phyloP scores from a whole-genome alignment of 2,329 filamentous ascomycete species.

The Daldinia eschscholtzii region DNA sequence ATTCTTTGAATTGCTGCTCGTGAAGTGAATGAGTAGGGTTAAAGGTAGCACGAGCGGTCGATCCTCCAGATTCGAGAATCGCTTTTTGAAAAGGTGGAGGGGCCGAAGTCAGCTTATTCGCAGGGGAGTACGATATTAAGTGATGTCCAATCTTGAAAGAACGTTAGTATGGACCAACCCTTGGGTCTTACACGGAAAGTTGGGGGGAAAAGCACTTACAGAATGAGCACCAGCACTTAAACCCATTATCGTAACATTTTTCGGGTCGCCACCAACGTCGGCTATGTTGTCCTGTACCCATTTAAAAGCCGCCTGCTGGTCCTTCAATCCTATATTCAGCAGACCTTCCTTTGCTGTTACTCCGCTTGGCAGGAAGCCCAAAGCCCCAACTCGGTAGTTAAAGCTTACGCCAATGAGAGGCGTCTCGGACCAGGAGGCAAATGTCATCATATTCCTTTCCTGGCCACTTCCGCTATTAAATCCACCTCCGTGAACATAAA shows the following conservation, averaged over 20 bases:
- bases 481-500: conserved; percentile 73
- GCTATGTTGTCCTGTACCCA: conserved; percentile 73
- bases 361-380: conserved; percentile 76
- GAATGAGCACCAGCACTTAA: conserved; percentile 73
- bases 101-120: conserved; percentile 50
- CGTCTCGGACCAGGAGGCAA: conserved; percentile 67
- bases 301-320: conserved; percentile 69
- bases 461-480: conserved; percentile 68
- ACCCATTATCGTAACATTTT: conserved; percentile 72
- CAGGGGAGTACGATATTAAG: conserved; percentile 63
- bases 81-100: conserved; percentile 64
- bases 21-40: conserved; percentile 68
- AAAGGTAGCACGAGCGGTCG: conserved; percentile 68
- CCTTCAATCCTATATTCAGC: conserved; percentile 74
- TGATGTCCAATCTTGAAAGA: conserved; percentile 67
- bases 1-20: conserved; percentile 67
- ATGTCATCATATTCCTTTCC: conserved; percentile 71
- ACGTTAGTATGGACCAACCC: conserved; percentile 21
- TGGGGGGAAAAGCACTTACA: conserved; percentile 53
- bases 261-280: conserved; percentile 70
- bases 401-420: conserved; percentile 71
- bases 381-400: conserved; percentile 73
- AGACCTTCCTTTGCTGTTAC: conserved; percentile 65
- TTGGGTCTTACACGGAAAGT: neutral
- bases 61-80: conserved; percentile 69